Conservation (phyloP, 805 yeast species). For the Saturnispora saitoi region DNA sequence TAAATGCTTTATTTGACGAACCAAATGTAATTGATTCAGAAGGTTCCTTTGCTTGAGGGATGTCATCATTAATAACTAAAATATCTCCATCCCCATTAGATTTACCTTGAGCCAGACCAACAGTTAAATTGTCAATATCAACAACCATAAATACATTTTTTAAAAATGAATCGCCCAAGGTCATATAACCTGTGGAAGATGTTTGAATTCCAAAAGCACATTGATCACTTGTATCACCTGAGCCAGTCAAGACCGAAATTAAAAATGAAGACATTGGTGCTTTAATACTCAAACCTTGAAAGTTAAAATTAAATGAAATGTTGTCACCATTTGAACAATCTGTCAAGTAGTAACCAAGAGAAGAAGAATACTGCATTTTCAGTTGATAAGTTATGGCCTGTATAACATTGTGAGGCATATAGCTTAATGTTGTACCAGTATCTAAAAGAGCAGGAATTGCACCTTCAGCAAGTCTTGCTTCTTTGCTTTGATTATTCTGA, state of each 20-base stretch:
- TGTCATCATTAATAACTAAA: slow-evolving; percentile 26
- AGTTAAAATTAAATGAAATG: slow-evolving; percentile 36
- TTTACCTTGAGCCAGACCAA: slow-evolving; percentile 41
- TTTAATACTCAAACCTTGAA: slow-evolving; percentile 49
- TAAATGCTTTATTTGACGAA: slow-evolving; percentile 6
- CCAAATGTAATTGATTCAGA: slow-evolving; percentile 8
- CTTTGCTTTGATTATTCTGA: slow-evolving; percentile 7
- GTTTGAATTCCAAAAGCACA: slow-evolving; percentile 40
- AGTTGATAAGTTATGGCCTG: slow-evolving; percentile 24
- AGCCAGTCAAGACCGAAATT: slow-evolving; percentile 14
- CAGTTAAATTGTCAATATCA: slow-evolving; percentile 39
- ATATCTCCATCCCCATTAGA: slow-evolving; percentile 29
- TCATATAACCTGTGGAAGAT: slow-evolving; percentile 27
- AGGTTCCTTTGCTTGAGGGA: slow-evolving; percentile 21
- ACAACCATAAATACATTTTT: slow-evolving; percentile 46
- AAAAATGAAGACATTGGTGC: slow-evolving; percentile 36
- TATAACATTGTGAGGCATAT: slow-evolving; percentile 32
- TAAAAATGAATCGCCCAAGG: slow-evolving; percentile 48
- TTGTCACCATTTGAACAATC: slow-evolving; percentile 32
- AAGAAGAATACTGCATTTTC: slow-evolving; percentile 34
- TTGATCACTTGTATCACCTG: slow-evolving; percentile 20
- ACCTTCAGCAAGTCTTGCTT: slow-evolving; percentile 21
- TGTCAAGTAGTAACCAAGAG: slow-evolving; percentile 38
- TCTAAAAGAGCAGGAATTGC: slow-evolving; percentile 40
- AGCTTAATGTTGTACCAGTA: slow-evolving; percentile 48